Conservation (phyloP, 139 green algal genomes). For the Nannochloris sp. region DNA sequence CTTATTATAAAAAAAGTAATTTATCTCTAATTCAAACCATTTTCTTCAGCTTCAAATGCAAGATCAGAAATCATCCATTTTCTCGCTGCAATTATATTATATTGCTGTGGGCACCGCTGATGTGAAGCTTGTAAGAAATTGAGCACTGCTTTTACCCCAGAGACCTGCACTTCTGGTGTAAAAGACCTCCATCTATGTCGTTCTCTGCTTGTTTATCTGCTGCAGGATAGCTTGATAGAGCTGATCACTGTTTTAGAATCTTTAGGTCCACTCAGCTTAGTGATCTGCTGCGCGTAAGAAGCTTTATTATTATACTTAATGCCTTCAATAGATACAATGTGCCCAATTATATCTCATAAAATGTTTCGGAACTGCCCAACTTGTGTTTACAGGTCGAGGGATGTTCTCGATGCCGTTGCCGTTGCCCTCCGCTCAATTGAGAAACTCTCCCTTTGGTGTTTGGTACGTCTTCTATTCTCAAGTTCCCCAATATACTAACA, state of each 20-base stretch:
- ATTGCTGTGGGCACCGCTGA: conserved; percentile 18
- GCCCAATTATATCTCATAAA: too few relatives aligned
- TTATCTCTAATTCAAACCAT: too few relatives aligned
- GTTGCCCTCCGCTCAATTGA: background rate
- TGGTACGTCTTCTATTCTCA: conserved; percentile 1
- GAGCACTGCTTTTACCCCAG: too few relatives aligned
- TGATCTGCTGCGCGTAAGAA: conserved; percentile 22
- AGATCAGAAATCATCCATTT: background rate
- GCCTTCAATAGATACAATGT: too few relatives aligned
- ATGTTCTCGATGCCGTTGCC: conserved; percentile 8
- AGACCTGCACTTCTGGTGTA: too few relatives aligned
- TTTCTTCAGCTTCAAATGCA: too few relatives aligned
- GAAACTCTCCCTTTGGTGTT: conserved; percentile 9
- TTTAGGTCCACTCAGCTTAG: conserved; percentile 4
- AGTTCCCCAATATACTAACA: too few relatives aligned
- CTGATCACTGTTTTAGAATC: conserved; percentile 15
- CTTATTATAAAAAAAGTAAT: too few relatives aligned
- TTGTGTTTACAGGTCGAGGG: conserved; percentile 2
- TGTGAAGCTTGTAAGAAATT: conserved; percentile 16
- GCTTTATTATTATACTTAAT: too few relatives aligned
- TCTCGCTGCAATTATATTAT: conserved; percentile 20
- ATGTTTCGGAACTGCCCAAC: too few relatives aligned
- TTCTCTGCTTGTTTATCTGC: too few relatives aligned
- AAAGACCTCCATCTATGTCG: too few relatives aligned
- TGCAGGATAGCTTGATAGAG: conserved; percentile 19